A percentile compares a stretch with the other conserved stretches of the same genome.
phyloP scores from a whole-genome alignment of 495 filamentous ascomycete genomes.

The Mycothermus thermophilus region DNA sequence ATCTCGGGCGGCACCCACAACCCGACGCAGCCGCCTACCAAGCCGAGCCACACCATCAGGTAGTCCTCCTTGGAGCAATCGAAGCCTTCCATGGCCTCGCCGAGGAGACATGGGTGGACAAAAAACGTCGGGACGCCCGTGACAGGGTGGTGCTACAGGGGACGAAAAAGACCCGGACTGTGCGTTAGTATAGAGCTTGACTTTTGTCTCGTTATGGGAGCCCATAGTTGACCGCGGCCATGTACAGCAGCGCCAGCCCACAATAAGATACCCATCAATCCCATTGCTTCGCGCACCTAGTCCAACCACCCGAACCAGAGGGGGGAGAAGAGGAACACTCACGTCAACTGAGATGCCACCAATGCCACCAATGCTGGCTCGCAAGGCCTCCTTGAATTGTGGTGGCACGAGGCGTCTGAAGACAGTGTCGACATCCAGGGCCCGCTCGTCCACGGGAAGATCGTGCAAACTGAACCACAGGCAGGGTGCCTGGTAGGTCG shows the following conservation, averaged over 20 bases:
- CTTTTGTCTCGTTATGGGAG: slow-evolving; percentile 19
- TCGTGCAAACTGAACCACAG: slow-evolving; percentile 43
- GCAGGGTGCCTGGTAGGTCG: slow-evolving; percentile 42
- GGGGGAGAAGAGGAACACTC: no score
- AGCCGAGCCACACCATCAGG: slow-evolving; percentile 66
- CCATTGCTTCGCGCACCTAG: no score
- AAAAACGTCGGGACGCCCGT: slow-evolving; percentile 63
- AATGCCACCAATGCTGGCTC: slow-evolving; percentile 45
- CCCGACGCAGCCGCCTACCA: slow-evolving; percentile 60
- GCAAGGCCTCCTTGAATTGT: slow-evolving; percentile 42
- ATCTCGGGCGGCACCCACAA: slow-evolving; percentile 52
- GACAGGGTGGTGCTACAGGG: slow-evolving; percentile 59
- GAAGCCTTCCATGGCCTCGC: slow-evolving; percentile 53
- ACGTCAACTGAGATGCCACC: slow-evolving; percentile 68
- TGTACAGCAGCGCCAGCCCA: no score
- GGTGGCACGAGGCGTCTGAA: slow-evolving; percentile 57
- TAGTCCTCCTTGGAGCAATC: slow-evolving; percentile 48
- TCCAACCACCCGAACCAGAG: no score
- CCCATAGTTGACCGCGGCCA: slow-evolving; percentile 35
- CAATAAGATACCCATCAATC: no score
- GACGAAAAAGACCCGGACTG: slow-evolving; percentile 20
- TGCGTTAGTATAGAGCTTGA: slow-evolving; percentile 32
- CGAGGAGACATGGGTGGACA: slow-evolving; percentile 77
- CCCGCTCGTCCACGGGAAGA: slow-evolving; percentile 26
- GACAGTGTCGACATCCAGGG: slow-evolving; percentile 46